These are phyloP conservation scores for Aspergillus clavatus DNA, from an alignment of 2,329 filamentous ascomycete genomes.

Conservation along the genomic window DNA sequence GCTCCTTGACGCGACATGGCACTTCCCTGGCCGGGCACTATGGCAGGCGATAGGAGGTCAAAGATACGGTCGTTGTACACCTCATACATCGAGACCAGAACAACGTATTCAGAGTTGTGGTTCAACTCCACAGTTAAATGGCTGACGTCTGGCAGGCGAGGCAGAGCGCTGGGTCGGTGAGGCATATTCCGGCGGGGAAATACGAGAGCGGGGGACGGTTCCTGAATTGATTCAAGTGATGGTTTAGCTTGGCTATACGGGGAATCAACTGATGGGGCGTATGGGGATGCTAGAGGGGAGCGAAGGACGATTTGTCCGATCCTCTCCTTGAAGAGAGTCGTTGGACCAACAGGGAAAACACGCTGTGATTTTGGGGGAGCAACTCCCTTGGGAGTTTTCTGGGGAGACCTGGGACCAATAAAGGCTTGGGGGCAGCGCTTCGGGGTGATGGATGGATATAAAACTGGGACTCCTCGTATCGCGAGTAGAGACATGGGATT, in stretches of 20 bases:
- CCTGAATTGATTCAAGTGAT: conserved; percentile 45
- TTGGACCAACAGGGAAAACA: conserved; percentile 5
- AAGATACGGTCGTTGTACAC: conserved; percentile 99
- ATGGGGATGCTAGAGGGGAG: conserved; percentile 20
- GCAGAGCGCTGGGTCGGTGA: conserved; percentile 65
- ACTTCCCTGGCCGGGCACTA: conserved; percentile 39
- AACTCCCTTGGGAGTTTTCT: neutral
- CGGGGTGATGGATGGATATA: conserved; percentile 13
- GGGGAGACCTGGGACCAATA: neutral
- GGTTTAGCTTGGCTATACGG: conserved; percentile 35
- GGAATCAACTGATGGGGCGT: conserved; percentile 20
- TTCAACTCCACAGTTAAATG: conserved; percentile 64
- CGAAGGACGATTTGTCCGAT: conserved; percentile 11
- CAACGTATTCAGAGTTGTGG: conserved; percentile 70
- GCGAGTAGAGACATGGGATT: conserved; percentile 29
- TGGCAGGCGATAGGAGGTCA: conserved; percentile 67
- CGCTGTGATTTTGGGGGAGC: conserved; percentile 2
- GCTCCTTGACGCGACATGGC: conserved; percentile 39
- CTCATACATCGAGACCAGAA: conserved; percentile 96
- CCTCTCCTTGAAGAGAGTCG: conserved; percentile 7
- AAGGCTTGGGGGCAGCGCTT: conserved; percentile 10
- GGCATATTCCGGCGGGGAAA: conserved; percentile 56
- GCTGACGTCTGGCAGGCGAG: conserved; percentile 69
- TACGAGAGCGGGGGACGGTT: conserved; percentile 54
- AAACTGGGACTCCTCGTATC: conserved; percentile 16